Evolutionary conservation across 805 yeast species (phyloP).

Genomic region (Isabelozyma heimii): DNA sequence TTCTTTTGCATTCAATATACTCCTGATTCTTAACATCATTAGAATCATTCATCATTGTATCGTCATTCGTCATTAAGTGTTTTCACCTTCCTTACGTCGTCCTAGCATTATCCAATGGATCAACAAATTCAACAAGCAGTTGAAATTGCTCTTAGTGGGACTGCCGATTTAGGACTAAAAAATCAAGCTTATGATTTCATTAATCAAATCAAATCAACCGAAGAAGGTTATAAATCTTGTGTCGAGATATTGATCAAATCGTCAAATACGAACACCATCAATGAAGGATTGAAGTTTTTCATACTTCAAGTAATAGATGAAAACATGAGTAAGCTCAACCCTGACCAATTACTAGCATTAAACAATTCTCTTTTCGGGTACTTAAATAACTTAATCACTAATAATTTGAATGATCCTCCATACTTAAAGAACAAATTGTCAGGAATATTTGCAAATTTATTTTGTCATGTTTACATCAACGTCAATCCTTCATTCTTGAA

Average conservation of each 20-base stretch:
- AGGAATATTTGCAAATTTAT: slow-evolving; percentile 30
- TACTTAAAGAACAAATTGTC: slow-evolving; percentile 38
- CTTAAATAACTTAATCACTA: slow-evolving; percentile 22
- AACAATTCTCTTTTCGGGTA: slow-evolving; percentile 49
- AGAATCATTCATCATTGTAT: background rate
- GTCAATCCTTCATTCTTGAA: slow-evolving; percentile 32
- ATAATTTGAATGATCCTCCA: slow-evolving; percentile 22
- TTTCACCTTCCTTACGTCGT: background rate
- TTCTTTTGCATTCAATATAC: background rate
- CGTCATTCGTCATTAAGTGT: background rate
- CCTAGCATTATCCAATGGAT: slow-evolving; percentile 21
- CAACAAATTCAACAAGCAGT: slow-evolving; percentile 86
- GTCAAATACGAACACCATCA: slow-evolving; percentile 18
- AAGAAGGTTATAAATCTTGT: slow-evolving; percentile 56
- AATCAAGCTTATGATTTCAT: slow-evolving; percentile 54
- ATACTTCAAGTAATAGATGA: slow-evolving; percentile 68
- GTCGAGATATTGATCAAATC: slow-evolving; percentile 41
- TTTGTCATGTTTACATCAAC: slow-evolving; percentile 32
- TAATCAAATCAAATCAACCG: slow-evolving; percentile 50
- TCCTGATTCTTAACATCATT: background rate
- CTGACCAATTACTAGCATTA: slow-evolving; percentile 45
- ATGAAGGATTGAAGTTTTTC: slow-evolving; percentile 62
- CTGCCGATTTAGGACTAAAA: slow-evolving; percentile 59
- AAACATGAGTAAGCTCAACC: slow-evolving; percentile 42
- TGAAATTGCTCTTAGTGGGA: slow-evolving; percentile 71